Base-by-base conservation (phyloP, 768 basidiomycete species). In the Trametes villosa region DNA sequence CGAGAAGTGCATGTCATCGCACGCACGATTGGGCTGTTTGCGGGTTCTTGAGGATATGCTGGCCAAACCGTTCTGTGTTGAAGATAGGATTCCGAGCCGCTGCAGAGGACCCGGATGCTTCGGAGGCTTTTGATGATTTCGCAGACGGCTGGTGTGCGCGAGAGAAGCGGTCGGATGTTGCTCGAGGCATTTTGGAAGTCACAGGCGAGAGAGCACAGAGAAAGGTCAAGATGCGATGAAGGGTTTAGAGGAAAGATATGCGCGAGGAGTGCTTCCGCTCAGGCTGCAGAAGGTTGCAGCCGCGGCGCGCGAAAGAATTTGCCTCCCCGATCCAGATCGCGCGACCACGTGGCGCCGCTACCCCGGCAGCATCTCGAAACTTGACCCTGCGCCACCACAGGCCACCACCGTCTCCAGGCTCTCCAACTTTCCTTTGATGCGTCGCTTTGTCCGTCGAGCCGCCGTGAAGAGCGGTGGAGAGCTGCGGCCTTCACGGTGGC, bases 11-110 rank as follows among this genome's bases (percentile, higher is more conserved):
- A 51, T 17, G 18, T 38, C 44, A 56, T n/a, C 11, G 49, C 30
- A 77, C 78, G 68, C 69, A 96, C 94, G 87, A 89, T 80, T 96
- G 92, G 6, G 94, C 94, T 33, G 94, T 90, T 59, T 87, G 83
- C 5, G 93, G 89, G 74, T 94, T 98, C 76, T 96, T 98, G 61
- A 98, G 82, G 65, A 99, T 98, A 77, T 99, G 96, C 74, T 98
- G 96, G 22, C 97, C 96, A 67, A 97, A 98, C 65, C 92, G 83
- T 70, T 92, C 91, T 3, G 95, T 97, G 70, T 97, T 96, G 81
- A 94, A 95, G 60, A 95, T 88, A 0, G 94, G 94, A 69, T 94
- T 94, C n/a, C 86, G 84, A 24, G 78, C 77, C 4, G 80, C 78
- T 1, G 77, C 74, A 7, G 74, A 72, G 13, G 72, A 65, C 44